Conservation (phyloP, 306 rosid species). For the Vachellia collinsii region DNA sequence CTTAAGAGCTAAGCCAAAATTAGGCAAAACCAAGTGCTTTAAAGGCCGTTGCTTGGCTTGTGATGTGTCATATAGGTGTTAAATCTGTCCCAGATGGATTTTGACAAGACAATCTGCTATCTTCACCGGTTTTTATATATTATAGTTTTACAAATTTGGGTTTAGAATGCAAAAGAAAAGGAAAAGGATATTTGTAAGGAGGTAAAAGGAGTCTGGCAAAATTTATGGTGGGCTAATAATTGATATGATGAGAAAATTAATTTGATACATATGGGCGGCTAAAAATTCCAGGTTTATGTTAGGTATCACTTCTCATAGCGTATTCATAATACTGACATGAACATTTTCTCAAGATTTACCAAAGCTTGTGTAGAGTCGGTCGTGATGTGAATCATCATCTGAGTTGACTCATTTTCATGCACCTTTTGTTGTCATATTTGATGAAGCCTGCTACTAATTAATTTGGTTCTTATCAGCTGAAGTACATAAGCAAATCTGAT, state of each 20-base stretch:
- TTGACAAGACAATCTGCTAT: background rate
- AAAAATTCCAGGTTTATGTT: background rate
- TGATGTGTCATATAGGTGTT: conserved; percentile 13
- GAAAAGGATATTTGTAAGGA: background rate
- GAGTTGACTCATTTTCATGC: conserved; percentile 27
- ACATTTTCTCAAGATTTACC: background rate
- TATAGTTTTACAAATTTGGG: conserved; percentile 10
- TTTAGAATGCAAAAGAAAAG: background rate
- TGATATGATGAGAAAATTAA: background rate
- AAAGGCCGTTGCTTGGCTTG: conserved; percentile 7
- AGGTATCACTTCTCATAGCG: background rate
- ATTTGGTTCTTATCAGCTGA: conserved; percentile 1
- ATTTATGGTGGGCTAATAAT: background rate
- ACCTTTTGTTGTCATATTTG: background rate
- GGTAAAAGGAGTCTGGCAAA: background rate
- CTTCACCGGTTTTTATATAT: background rate
- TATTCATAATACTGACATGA: background rate
- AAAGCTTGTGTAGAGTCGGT: background rate
- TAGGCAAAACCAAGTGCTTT: background rate
- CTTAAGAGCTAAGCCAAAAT: background rate
- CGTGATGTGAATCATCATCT: background rate
- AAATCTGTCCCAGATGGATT: conserved; percentile 32
- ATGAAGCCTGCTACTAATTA: conserved; percentile 17
- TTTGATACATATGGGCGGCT: background rate
- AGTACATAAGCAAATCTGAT: background rate